A percentile compares a stretch with the other conserved stretches of the same genome.
phyloP scores from a whole-genome alignment of 1,284 basidiomycete species.

The Puccinia sorghi region DNA sequence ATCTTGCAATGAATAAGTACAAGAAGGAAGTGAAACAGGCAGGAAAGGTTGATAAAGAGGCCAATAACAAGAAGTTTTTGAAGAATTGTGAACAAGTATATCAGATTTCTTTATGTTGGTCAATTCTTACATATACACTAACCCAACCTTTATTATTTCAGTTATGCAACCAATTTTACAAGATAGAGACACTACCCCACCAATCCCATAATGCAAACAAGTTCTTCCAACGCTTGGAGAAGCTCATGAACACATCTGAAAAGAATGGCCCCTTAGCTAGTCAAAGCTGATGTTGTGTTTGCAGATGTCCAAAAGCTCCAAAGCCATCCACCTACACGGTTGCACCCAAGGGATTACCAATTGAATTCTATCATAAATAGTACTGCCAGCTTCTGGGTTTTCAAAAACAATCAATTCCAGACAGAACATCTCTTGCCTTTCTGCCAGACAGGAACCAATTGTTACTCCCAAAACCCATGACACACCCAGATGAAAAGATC shows the following conservation, averaged over 20 bases:
- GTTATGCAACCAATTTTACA: constrained; percentile 12
- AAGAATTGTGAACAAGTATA: constrained; percentile 33
- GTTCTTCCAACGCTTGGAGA: constrained; percentile 24
- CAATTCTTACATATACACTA: neutral
- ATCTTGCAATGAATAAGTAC: neutral
- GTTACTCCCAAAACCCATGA: neutral
- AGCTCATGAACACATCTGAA: neutral
- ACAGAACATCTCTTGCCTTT: neutral
- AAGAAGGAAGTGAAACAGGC: constrained; percentile 16
- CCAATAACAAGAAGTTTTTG: neutral
- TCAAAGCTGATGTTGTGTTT: neutral
- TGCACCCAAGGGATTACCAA: constrained; percentile 11
- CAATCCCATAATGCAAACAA: constrained; percentile 13
- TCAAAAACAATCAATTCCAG: neutral
- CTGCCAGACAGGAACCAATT: constrained; percentile 16
- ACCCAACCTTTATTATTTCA: neutral
- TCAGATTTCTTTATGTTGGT: neutral
- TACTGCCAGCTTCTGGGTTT: neutral
- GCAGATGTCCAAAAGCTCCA: neutral
- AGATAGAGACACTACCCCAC: constrained; percentile 30
- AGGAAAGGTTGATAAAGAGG: neutral
- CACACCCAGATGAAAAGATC: constrained; percentile 1
- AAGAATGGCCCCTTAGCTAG: neutral
- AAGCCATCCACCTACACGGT: neutral
- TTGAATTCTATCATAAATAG: constrained; percentile 33